A percentile compares a stretch with the other conserved stretches of the same genome.
These are phyloP conservation scores for Litsea cubeba DNA, from an alignment of 164 flowering plant genomes.

Conservation along the genomic window DNA sequence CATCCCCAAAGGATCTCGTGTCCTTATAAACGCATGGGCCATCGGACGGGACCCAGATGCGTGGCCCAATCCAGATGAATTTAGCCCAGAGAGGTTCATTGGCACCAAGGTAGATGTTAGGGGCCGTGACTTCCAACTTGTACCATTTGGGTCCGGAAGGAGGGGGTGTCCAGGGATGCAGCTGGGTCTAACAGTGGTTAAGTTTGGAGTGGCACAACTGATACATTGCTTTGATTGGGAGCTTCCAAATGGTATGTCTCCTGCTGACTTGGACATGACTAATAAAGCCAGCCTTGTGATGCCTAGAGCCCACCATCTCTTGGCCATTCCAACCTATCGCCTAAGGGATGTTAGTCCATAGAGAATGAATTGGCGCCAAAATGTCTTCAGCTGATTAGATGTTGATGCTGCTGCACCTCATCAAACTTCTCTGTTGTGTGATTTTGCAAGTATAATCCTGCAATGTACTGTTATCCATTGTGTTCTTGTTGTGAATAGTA, in stretches of 20 bases:
- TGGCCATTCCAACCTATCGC: slow-evolving; percentile 13
- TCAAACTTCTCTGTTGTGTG: too few relatives aligned
- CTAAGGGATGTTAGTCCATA: neutral
- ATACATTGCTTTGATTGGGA: slow-evolving; percentile 20
- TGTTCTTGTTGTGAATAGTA: too few relatives aligned
- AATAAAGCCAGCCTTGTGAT: slow-evolving; percentile 5
- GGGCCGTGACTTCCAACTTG: slow-evolving; percentile 10
- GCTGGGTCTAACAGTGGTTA: slow-evolving; percentile 10
- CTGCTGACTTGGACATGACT: slow-evolving; percentile 12
- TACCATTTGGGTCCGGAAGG: slow-evolving; percentile 18
- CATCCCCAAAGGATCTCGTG: slow-evolving; percentile 20
- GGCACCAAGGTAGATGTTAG: slow-evolving; percentile 2
- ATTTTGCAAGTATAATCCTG: too few relatives aligned
- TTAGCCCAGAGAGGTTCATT: slow-evolving; percentile 16
- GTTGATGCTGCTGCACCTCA: too few relatives aligned
- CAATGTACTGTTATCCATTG: too few relatives aligned
- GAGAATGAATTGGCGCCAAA: too few relatives aligned
- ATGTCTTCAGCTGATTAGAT: too few relatives aligned
- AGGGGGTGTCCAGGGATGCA: slow-evolving; percentile 14
- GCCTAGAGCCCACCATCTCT: slow-evolving; percentile 8
- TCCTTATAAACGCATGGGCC: slow-evolving; percentile 24
- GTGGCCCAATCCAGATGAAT: slow-evolving; percentile 17
- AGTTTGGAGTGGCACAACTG: slow-evolving; percentile 11
- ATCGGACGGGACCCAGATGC: slow-evolving; percentile 22
- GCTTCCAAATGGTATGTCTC: slow-evolving; percentile 14